A percentile compares a stretch with the other conserved stretches of the same genome.
These are phyloP conservation scores for Cryptosporidium meleagridis DNA, from an alignment of 169 alveolate genomes.

Conservation along the genomic window DNA sequence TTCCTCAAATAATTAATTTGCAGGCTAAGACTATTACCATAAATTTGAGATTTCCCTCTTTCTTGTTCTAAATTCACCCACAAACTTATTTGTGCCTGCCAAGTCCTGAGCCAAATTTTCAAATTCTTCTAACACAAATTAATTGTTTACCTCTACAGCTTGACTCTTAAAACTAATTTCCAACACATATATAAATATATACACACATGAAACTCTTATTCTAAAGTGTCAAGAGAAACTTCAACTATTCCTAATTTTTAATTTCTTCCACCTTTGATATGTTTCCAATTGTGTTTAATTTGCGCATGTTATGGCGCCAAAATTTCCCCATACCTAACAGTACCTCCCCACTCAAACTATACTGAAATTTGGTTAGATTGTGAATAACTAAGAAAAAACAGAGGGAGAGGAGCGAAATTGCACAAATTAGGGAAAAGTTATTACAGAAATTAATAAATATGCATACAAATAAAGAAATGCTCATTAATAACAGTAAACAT, in stretches of 20 bases:
- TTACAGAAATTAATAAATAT: neutral
- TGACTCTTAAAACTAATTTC: neutral
- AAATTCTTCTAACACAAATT: neutral
- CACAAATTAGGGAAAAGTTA: neutral
- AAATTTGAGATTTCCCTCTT: neutral
- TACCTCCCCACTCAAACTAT: constrained; percentile 50
- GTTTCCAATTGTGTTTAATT: constrained; percentile 8
- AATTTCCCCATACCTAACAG: constrained; percentile 25
- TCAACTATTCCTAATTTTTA: neutral
- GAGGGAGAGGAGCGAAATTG: neutral
- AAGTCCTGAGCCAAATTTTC: neutral
- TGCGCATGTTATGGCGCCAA: constrained; percentile 65
- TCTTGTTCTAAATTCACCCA: neutral
- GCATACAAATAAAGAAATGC: neutral
- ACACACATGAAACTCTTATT: constrained; percentile 1
- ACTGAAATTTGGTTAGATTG: neutral
- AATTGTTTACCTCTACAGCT: constrained; percentile 7
- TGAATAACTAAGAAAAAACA: neutral
- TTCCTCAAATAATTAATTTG: neutral
- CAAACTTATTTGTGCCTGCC: neutral
- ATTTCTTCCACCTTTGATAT: neutral
- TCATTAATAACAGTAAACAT: neutral
- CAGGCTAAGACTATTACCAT: neutral
- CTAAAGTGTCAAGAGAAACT: constrained; percentile 3
- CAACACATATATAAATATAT: neutral